Conservation (phyloP, 2,329 filamentous ascomycete species). For the Keithomyces neogunnii region DNA sequence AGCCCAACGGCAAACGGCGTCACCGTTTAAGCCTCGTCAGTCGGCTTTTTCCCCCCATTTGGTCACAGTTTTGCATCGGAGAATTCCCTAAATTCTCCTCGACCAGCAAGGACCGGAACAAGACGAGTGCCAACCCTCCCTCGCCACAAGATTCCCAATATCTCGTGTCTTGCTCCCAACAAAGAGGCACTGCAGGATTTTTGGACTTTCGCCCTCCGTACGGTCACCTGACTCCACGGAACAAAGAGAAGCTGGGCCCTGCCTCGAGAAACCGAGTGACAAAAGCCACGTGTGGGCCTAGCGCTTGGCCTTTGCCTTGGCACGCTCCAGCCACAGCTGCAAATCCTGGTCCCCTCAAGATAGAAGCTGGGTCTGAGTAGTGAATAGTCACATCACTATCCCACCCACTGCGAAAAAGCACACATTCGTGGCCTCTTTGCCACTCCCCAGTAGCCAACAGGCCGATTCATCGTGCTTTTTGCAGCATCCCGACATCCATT, state of each 20-base stretch:
- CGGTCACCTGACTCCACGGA: neutral
- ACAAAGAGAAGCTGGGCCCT: neutral
- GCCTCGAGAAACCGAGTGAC: neutral
- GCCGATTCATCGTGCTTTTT: neutral
- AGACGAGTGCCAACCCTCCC: neutral
- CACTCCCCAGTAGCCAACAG: neutral
- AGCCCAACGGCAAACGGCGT: neutral
- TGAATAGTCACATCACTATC: neutral
- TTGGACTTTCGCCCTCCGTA: neutral
- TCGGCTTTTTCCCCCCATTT: neutral
- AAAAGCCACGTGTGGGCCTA: slow-evolving; percentile 6
- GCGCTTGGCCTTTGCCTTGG: neutral
- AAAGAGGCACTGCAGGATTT: neutral
- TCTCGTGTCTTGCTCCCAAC: neutral
- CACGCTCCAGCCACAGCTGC: slow-evolving; percentile 9
- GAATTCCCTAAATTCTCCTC: neutral
- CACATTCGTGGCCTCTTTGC: slow-evolving; percentile 1
- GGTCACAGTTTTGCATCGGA: neutral
- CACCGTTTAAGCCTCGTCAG: neutral
- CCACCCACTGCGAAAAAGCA: too few relatives aligned
- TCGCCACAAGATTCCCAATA: neutral
- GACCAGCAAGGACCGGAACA: neutral
- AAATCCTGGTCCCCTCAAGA: slow-evolving; percentile 1
- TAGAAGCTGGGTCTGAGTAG: neutral
- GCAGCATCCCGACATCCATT: too few relatives aligned